Evolutionary conservation across 805 yeast species (phyloP).

Genomic region (Starmerella sp.): DNA sequence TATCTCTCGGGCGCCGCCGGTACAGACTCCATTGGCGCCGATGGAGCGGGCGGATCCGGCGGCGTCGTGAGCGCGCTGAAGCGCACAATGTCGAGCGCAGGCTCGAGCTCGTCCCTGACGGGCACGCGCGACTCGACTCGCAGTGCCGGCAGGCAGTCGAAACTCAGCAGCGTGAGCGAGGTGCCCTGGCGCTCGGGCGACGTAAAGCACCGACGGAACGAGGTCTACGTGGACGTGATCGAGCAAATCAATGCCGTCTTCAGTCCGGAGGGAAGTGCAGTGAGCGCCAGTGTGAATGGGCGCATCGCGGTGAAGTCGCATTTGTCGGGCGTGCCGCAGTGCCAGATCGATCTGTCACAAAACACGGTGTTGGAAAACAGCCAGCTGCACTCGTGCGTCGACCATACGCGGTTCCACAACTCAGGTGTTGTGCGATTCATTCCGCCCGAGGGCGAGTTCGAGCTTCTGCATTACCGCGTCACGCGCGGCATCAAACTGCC

Average conservation of each 20-base stretch:
- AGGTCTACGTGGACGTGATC: slow-evolving; percentile 60
- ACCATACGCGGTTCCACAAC: slow-evolving; percentile 53
- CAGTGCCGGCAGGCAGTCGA: neutral
- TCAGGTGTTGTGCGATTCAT: slow-evolving; percentile 56
- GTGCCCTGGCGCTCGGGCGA: slow-evolving; percentile 60
- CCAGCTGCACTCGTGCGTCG: slow-evolving; percentile 80
- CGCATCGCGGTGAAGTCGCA: slow-evolving; percentile 57
- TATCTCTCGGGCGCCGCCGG: slow-evolving; percentile 1
- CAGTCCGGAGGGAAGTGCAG: slow-evolving; percentile 44
- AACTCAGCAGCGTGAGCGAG: slow-evolving; percentile 11
- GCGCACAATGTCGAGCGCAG: slow-evolving; percentile 11
- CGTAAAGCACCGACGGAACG: slow-evolving; percentile 69
- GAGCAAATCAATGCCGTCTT: slow-evolving; percentile 66
- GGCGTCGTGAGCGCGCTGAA: slow-evolving; percentile 22
- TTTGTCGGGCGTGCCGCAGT: slow-evolving; percentile 70
- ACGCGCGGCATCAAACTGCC: slow-evolving; percentile 52
- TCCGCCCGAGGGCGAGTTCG: slow-evolving; percentile 84
- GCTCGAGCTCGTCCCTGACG: neutral
- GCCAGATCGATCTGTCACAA: slow-evolving; percentile 69
- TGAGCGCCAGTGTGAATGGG: slow-evolving; percentile 69
- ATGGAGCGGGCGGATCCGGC: neutral
- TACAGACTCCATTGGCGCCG: neutral
- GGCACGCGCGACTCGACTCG: neutral
- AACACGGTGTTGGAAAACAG: slow-evolving; percentile 50
- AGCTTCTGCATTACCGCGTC: slow-evolving; percentile 63